These are phyloP conservation scores for Eucalyptus marginata DNA, from an alignment of 345 rosid species.

Conservation along the genomic window DNA sequence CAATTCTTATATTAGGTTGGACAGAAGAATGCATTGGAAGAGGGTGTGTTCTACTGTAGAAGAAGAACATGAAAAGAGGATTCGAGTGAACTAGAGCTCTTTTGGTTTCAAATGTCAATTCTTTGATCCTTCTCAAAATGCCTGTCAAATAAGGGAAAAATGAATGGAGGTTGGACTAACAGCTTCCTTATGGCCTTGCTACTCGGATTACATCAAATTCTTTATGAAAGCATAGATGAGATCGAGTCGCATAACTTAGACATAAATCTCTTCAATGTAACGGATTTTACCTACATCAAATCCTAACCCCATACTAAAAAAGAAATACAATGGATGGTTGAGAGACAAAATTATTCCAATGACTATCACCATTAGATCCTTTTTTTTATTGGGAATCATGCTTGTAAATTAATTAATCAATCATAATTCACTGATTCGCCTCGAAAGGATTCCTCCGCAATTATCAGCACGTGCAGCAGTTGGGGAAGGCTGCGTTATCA, in stretches of 20 bases:
- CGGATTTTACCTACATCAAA: background rate
- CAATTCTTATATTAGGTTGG: background rate
- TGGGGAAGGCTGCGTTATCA: background rate
- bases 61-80: background rate
- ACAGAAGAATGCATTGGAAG: background rate
- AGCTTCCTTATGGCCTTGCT: fast-evolving
- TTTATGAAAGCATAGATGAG: fast-evolving
- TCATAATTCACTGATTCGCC: background rate
- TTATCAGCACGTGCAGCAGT: background rate
- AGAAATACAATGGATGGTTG: background rate
- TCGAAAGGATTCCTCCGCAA: background rate
- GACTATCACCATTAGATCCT: background rate
- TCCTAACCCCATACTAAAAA: background rate
- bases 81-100: background rate
- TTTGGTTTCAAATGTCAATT: background rate
- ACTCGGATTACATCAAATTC: too few relatives aligned
- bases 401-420: background rate
- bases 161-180: background rate
- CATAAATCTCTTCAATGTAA: background rate
- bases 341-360: background rate
- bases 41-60: fast-evolving
- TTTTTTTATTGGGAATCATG: background rate
- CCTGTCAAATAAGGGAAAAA: fast-evolving
- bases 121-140: background rate
- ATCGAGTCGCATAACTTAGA: fast-evolving